Conservation (phyloP, 2,329 filamentous ascomycete genomes). For the Colletotrichum tabaci region DNA sequence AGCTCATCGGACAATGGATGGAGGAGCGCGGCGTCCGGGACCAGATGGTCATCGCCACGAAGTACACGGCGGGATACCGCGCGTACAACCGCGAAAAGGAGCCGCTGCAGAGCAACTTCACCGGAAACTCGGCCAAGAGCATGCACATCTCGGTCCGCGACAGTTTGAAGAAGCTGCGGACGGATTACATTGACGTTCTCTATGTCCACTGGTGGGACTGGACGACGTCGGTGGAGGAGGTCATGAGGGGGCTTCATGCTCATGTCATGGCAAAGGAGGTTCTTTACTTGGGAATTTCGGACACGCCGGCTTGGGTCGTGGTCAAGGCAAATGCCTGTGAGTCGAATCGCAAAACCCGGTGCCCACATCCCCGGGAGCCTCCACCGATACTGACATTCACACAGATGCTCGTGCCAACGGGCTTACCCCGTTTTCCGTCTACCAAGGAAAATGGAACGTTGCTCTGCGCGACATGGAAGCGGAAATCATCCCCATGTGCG, state of each 20-base stretch:
- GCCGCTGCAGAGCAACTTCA: slow-evolving; percentile 55
- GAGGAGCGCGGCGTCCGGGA: slow-evolving; percentile 62
- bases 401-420: slow-evolving; percentile 50
- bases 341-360: not conserved
- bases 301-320: slow-evolving; percentile 58
- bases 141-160: slow-evolving; percentile 59
- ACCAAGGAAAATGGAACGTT: slow-evolving; percentile 56
- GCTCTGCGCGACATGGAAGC: slow-evolving; percentile 55
- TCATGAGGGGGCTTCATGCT: slow-evolving; percentile 58
- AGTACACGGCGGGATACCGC: slow-evolving; percentile 66
- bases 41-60: slow-evolving; percentile 68
- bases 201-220: slow-evolving; percentile 62
- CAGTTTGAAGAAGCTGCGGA: slow-evolving; percentile 60
- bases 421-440: slow-evolving; percentile 54
- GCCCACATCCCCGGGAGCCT: not conserved
- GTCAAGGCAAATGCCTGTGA: slow-evolving; percentile 52
- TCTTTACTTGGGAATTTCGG: slow-evolving; percentile 57
- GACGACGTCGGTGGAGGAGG: slow-evolving; percentile 56
- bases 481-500: slow-evolving; percentile 59
- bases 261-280: slow-evolving; percentile 58
- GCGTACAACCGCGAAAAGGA: slow-evolving; percentile 54
- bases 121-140: slow-evolving; percentile 59
- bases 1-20: slow-evolving; percentile 73
- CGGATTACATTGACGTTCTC: slow-evolving; percentile 59
- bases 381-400: not conserved